Evolutionary conservation across 768 basidiomycete species (phyloP), one percentile per base, ranked within the genome.

Genomic region (Trametes cubensis): DNA sequence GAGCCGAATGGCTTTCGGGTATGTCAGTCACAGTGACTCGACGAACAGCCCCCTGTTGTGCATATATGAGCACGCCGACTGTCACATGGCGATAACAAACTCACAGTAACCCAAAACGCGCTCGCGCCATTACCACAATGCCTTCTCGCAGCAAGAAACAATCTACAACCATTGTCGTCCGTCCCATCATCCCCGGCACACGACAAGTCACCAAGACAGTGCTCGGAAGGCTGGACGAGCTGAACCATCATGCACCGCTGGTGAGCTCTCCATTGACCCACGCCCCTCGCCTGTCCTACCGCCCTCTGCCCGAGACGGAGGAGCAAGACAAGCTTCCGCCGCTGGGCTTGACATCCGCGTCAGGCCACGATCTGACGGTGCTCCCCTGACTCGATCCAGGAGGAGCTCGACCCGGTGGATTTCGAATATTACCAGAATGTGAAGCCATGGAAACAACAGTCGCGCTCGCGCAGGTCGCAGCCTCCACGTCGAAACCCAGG

Each of bases 71-170:
- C 25, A 34, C 34, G 34, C 10, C 34, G 34, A 34, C 34, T 2
- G 34, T 11, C 2, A 4, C 10, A 34, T 34, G 34, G 34, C 10
- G 10, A 11, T 11, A 34, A 20, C 48, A 28, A 49, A 28, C 23
- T 23, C 4, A 18, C 26, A 23, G 13, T 10, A 40, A 42, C 40
- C 13, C 4, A 25, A 4, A 5, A 28, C 23, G n/a, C 53, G 17
- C 55, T 3, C 15, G 40, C 11, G 39, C 38, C 56, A 23, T 23
- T 25, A 6, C 6, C 44, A 39, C 18, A 6, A 57, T 58, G 57
- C 57, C 57, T 40, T 49, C 47, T n/a, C 57, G 57, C 48, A 50
- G 48, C 52, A 61, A 61, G 49, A 61, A 55, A 18, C 51, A 53
- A 17, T 15, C 23, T 8, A 7, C 18, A 39, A 54, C 21, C 3